Base-by-base conservation (phyloP, 2,329 filamentous ascomycete genomes). In the Phaeosphaeriaceae sp. region DNA sequence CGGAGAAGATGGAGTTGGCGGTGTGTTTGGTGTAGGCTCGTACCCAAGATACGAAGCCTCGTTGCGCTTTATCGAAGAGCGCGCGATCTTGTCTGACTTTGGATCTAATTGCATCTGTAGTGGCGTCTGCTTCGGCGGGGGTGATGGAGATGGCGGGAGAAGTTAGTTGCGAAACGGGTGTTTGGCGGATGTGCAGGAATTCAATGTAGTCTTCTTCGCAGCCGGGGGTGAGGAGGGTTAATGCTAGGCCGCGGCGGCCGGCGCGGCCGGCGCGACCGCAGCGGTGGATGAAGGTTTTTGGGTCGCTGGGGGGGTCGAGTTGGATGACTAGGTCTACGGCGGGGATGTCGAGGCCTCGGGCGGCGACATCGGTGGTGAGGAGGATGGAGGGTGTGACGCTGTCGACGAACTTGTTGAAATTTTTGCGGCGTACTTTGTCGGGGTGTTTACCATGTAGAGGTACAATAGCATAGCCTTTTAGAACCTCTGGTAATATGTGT, bases 361-460 rank as follows among this genome's bases (percentile, higher is more conserved):
- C 90, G 2, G 93, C 91, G 20, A 97, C 86, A 69, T 97, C 93
- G 15, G 94, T 97, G 6, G 93, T 97, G 6, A 99, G 79, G 9
- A 99, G 84, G 28, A 99, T 82, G 1, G 88, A 87, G 0, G 92
- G 89, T 0, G 84, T 84, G 1, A 88, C 83, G 1, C 90, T 85
- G 47, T 86, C 87, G 17, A 89, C 78, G 68, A 97, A 97, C 49
- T 84, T 86, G 56, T 83, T 82, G 61, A 96, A 95, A 70, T 96
- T 97, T 76, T 89, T 92, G 55, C 91, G 85, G 48, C 94, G 87
- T 6, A 95, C 90, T 61, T 92, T 91, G 4, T 92, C 86, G 2
- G 90, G 88, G 57, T 96, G 90, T 72, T 97, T 97, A 29, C 94
- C 94, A 66, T 99, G 94, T 0, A 99, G 79, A 0, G 92, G 88